Percentiles rank a stretch among this genome's conserved stretches.
These are phyloP conservation scores for Alternaria sp. DNA, from an alignment of 2,329 filamentous ascomycete species.

Conservation along the genomic window DNA sequence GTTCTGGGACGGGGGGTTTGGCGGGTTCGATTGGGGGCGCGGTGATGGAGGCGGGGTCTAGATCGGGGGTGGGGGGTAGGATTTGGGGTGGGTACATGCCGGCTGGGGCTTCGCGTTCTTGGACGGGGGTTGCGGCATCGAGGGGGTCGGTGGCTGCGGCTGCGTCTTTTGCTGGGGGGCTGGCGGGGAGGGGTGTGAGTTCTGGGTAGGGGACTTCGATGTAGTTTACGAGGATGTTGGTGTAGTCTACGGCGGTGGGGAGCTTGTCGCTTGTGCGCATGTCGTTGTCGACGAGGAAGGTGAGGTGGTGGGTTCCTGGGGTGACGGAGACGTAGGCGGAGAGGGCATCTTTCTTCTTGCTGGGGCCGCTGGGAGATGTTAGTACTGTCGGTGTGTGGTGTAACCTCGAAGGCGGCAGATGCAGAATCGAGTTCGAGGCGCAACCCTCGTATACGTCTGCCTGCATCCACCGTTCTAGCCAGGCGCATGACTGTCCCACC, in stretches of 20 bases:
- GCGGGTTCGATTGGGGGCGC: constrained; percentile 33
- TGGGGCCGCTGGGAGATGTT: constrained; percentile 47
- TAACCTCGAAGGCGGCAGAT: constrained; percentile 32
- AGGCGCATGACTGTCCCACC: neutral
- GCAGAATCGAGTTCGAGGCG: neutral
- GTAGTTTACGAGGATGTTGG: constrained; percentile 98
- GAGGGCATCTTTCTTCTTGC: constrained; percentile 64
- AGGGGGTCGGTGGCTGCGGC: constrained; percentile 14
- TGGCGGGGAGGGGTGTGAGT: constrained; percentile 49
- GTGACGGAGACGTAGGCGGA: constrained; percentile 81
- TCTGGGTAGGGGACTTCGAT: constrained; percentile 89
- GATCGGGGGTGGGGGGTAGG: constrained; percentile 53
- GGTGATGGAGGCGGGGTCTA: constrained; percentile 28
- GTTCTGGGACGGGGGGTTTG: constrained; percentile 34
- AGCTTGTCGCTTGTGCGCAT: constrained; percentile 88
- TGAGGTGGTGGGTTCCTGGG: constrained; percentile 94
- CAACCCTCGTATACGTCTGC: neutral
- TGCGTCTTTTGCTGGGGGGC: constrained; percentile 17
- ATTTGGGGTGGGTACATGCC: constrained; percentile 44
- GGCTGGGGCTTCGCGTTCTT: constrained; percentile 32
- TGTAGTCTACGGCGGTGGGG: constrained; percentile 95
- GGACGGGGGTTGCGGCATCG: constrained; percentile 32
- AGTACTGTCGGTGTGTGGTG: constrained; percentile 40
- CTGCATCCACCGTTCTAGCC: neutral
- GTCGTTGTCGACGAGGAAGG: constrained; percentile 92